phyloP scores from a whole-genome alignment of 176 grass and related monocot genomes.

The Aegilops speltoides region DNA sequence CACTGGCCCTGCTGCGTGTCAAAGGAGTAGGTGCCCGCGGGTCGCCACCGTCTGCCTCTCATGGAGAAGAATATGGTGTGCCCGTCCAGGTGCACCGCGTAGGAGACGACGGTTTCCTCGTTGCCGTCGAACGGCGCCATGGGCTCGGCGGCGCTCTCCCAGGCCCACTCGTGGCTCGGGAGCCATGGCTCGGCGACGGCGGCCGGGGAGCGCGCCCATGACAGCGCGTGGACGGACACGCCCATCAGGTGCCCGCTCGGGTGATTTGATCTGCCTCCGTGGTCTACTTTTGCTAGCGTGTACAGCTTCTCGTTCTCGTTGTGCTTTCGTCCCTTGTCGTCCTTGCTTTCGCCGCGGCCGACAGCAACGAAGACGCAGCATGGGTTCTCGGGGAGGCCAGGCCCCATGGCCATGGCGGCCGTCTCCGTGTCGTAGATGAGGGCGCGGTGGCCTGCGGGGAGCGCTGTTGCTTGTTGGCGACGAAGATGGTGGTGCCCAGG shows the following conservation, averaged over 20 bases:
- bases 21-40: background rate
- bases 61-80: background rate
- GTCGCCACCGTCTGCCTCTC: no score
- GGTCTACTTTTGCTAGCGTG: background rate
- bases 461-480: background rate
- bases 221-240: background rate
- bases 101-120: background rate
- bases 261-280: background rate
- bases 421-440: background rate
- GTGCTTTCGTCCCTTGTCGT: background rate
- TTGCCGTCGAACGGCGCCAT: background rate
- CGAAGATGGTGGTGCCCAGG: background rate
- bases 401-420: background rate
- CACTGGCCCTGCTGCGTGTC: background rate
- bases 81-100: constrained; percentile 12
- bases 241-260: background rate
- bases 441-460: background rate
- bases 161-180: background rate
- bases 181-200: background rate
- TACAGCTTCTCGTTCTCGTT: background rate
- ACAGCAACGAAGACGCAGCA: background rate
- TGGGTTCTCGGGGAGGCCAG: background rate
- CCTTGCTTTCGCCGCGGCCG: background rate
- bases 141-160: background rate
- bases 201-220: background rate